Evolutionary conservation across 768 basidiomycete species (phyloP).

Genomic region (Galerina sulciceps): DNA sequence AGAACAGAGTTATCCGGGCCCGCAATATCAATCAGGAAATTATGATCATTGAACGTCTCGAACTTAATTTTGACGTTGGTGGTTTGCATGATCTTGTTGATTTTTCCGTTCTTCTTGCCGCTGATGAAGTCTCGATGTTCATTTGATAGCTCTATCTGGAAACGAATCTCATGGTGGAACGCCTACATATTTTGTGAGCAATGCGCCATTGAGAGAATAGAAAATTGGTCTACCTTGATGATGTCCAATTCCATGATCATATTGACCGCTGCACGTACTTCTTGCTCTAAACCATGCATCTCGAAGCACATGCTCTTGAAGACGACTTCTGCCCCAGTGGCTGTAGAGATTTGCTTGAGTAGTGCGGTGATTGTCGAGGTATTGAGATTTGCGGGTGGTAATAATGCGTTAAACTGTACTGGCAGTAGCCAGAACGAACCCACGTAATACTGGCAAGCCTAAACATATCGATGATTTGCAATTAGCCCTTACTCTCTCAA

Average conservation of each 20-base stretch:
- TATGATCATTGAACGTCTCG: conserved; percentile 96
- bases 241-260: conserved; percentile 92
- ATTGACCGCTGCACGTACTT: conserved; percentile 83
- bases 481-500: neutral
- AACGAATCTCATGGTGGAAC: conserved; percentile 97
- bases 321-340: conserved; percentile 91
- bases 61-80: conserved; percentile 99
- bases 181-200: conserved; percentile 46
- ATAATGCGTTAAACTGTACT: conserved; percentile 88
- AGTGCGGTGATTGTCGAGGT: conserved; percentile 82
- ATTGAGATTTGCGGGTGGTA: conserved; percentile 83
- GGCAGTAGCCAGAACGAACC: conserved; percentile 98
- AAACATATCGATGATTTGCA: neutral
- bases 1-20: conserved; percentile 85
- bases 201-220: neutral
- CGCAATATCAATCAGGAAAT: conserved; percentile 91
- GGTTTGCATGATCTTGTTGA: conserved; percentile 99
- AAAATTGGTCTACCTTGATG: conserved; percentile 68
- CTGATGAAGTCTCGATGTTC: conserved; percentile 99
- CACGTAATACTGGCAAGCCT: conserved; percentile 96
- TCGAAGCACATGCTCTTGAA: conserved; percentile 99
- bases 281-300: conserved; percentile 91
- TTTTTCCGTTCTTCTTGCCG: conserved; percentile 99
- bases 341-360: conserved; percentile 83
- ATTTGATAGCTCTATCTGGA: conserved; percentile 96